Conservation (phyloP, 106 monocot species). For the Iris macrosiphon region DNA sequence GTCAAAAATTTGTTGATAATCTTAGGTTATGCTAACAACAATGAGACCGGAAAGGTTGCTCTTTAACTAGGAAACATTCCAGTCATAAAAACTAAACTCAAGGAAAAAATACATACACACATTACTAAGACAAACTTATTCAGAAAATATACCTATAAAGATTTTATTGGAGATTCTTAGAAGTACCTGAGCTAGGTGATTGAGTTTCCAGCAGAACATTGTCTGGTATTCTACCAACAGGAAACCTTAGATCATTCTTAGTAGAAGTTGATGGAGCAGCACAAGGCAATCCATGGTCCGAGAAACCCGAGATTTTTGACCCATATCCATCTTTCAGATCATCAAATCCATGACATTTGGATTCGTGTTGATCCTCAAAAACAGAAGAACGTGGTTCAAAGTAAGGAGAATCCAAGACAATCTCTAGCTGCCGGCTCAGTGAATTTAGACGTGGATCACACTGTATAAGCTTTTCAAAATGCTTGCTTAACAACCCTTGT, state of each 20-base stretch:
- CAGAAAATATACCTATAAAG: neutral
- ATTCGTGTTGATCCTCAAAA: conserved; percentile 43
- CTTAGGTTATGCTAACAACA: too few species aligned
- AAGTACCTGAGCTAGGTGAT: conserved; percentile 42
- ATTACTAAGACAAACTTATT: neutral
- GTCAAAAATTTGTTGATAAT: too few species aligned
- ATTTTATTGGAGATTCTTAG: neutral
- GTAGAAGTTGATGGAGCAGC: conserved; percentile 22
- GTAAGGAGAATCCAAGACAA: conserved; percentile 42
- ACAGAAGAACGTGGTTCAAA: conserved; percentile 31
- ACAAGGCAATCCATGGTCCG: too few species aligned
- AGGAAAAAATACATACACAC: too few species aligned
- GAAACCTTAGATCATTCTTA: conserved; percentile 27
- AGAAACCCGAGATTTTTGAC: too few species aligned
- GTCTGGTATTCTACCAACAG: conserved; percentile 18
- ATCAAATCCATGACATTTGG: conserved; percentile 23
- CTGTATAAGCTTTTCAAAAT: conserved; percentile 82
- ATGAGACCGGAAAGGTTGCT: too few species aligned
- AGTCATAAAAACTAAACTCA: too few species aligned
- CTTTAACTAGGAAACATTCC: too few species aligned
- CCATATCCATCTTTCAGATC: conserved; percentile 24
- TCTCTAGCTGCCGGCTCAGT: conserved; percentile 55
- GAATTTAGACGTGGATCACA: conserved; percentile 56
- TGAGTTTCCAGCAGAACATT: conserved; percentile 14
- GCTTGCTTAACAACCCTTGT: conserved; percentile 63